These are phyloP conservation scores for Nadsonia starkeyi-henricii DNA, from an alignment of 1,139 yeast species.

Conservation along the genomic window DNA sequence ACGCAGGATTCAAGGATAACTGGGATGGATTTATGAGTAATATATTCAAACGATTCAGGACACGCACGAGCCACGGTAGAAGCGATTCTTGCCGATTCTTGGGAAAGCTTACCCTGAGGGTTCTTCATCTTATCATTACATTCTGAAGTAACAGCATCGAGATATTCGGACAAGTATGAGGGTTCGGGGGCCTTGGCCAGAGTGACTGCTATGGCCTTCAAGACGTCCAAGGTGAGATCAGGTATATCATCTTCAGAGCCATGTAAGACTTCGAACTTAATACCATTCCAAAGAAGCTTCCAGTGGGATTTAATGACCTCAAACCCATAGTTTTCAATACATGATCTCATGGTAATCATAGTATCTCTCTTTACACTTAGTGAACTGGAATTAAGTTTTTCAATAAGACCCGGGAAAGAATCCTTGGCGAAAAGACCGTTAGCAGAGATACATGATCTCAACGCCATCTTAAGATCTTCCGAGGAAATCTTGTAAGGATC, in stretches of 20 bases:
- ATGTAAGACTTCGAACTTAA: conserved; percentile 77
- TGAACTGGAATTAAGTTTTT: conserved; percentile 75
- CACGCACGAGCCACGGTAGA: conserved; percentile 5
- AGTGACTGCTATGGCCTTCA: conserved; percentile 30
- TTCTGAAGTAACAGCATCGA: conserved; percentile 35
- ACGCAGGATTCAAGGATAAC: conserved; percentile 22
- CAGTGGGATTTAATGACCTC: conserved; percentile 40
- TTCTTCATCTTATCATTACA: conserved; percentile 39
- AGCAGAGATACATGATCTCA: conserved; percentile 44
- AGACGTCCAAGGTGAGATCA: conserved; percentile 34
- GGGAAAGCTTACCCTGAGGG: conserved; percentile 39
- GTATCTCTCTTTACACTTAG: conserved; percentile 67
- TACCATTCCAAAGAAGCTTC: conserved; percentile 72
- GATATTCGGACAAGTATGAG: conserved; percentile 13
- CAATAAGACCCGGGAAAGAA: conserved; percentile 62
- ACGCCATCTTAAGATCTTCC: conserved; percentile 46
- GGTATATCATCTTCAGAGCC: conserved; percentile 38
- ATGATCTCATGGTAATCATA: conserved; percentile 42
- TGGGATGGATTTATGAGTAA: conserved; percentile 17
- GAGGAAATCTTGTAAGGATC: conserved; percentile 82
- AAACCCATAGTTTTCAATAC: conserved; percentile 39
- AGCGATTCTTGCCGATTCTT: conserved; percentile 42
- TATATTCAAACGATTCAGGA: conserved; percentile 3
- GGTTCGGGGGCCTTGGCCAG: conserved; percentile 16
- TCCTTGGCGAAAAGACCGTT: conserved; percentile 57